Conservation (phyloP, 768 basidiomycete species). For the Pleurotus sapidus region DNA sequence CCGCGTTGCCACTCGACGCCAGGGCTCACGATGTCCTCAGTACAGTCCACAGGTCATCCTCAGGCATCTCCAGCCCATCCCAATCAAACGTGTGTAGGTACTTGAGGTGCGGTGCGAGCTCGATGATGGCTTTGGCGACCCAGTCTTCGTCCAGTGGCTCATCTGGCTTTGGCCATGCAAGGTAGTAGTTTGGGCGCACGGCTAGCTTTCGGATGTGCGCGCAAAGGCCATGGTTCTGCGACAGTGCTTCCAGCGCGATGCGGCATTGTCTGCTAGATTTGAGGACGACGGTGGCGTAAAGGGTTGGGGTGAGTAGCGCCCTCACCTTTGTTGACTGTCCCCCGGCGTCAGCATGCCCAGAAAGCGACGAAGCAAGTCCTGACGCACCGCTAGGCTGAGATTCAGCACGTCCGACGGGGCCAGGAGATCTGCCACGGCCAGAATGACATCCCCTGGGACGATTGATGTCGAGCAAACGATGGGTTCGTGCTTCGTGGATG, state of each 20-base stretch:
- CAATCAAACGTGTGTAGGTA: slow-evolving; percentile 45
- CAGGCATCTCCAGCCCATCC: slow-evolving; percentile 48
- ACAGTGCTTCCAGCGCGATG: slow-evolving; percentile 34
- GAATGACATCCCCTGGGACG: background rate
- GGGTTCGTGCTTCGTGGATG: background rate
- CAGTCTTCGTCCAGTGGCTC: slow-evolving; percentile 35
- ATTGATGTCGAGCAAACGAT: background rate
- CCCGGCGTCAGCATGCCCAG: background rate
- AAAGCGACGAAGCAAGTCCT: background rate
- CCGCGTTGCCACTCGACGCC: background rate
- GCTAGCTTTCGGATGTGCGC: slow-evolving; percentile 38
- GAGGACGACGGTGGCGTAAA: slow-evolving; percentile 43
- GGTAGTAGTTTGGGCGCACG: slow-evolving; percentile 49
- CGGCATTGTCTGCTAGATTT: slow-evolving; percentile 39
- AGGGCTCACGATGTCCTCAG: slow-evolving; percentile 34
- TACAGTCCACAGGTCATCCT: slow-evolving; percentile 37
- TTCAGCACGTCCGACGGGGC: slow-evolving; percentile 3
- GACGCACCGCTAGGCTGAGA: slow-evolving; percentile 2
- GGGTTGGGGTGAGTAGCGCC: slow-evolving; percentile 8
- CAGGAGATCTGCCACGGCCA: slow-evolving; percentile 3
- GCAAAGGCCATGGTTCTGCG: slow-evolving; percentile 31
- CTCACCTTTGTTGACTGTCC: background rate
- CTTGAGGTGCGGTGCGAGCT: slow-evolving; percentile 29
- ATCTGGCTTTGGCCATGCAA: slow-evolving; percentile 43
- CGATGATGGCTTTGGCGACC: slow-evolving; percentile 34